Conservation (phyloP, 148 eudicot genomes). For the Silene uniflora region DNA sequence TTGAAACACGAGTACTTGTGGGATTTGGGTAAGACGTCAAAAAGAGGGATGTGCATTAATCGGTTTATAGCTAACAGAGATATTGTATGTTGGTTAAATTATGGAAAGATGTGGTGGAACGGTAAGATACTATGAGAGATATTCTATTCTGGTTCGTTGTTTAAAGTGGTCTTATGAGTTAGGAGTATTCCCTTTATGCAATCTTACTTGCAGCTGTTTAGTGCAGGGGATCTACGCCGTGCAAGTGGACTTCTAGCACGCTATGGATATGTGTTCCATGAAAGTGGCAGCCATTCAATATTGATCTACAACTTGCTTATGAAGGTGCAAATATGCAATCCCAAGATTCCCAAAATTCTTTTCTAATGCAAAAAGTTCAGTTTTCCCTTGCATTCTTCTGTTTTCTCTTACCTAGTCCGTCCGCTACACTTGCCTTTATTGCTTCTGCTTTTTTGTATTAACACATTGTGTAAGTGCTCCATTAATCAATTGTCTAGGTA, state of each 20-base stretch:
- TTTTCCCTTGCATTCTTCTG: not conserved
- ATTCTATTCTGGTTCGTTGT: not conserved
- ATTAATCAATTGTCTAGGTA: not conserved
- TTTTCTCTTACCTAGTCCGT: constrained; percentile 11
- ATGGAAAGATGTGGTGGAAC: not conserved
- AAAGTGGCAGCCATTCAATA: constrained; percentile 46
- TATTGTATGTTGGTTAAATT: not conserved
- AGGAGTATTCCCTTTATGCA: not conserved
- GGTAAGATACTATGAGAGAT: not conserved
- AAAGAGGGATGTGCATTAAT: not conserved
- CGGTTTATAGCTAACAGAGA: not conserved
- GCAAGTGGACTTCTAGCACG: constrained; percentile 79
- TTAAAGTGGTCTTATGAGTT: not conserved
- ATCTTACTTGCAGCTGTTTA: constrained; percentile 29
- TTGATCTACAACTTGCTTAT: constrained; percentile 58
- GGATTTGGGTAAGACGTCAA: not conserved
- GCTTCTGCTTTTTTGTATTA: not conserved
- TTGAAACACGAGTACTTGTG: not conserved
- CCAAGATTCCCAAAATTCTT: not conserved
- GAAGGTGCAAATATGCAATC: constrained; percentile 39
- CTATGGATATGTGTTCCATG: constrained; percentile 48
- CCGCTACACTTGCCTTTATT: not conserved
- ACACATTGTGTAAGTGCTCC: not conserved
- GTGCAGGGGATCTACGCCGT: constrained; percentile 78
- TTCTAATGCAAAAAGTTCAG: constrained; percentile 3